These are phyloP conservation scores for Chaetomium fimeti DNA, from an alignment of 495 filamentous ascomycete genomes.

Conservation along the genomic window DNA sequence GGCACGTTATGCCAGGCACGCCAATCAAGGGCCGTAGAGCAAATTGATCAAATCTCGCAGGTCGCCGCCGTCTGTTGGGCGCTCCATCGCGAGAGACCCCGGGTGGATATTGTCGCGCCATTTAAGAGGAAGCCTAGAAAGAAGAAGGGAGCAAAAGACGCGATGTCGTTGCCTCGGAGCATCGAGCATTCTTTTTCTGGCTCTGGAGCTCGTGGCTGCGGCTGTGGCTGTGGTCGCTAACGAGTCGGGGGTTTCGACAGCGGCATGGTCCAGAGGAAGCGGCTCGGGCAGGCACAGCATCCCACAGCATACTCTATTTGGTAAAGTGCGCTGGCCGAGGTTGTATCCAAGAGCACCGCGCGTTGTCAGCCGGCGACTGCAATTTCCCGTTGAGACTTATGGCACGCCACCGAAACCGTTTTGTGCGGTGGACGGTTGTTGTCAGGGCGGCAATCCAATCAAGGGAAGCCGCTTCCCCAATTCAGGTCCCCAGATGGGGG, in stretches of 20 bases:
- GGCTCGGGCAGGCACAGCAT: slow-evolving; percentile 19
- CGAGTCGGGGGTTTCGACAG: not conserved
- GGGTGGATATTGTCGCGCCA: not conserved
- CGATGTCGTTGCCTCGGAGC: not conserved
- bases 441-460: slow-evolving; percentile 3
- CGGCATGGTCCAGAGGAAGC: not conserved
- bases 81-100: not conserved
- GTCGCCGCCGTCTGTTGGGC: slow-evolving; percentile 12
- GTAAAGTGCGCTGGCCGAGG: slow-evolving; percentile 3
- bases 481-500: not conserved
- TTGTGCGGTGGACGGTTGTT: slow-evolving; percentile 1
- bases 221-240: not conserved
- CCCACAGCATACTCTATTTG: slow-evolving; percentile 18
- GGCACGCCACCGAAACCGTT: not conserved
- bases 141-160: no score
- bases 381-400: slow-evolving; percentile 18
- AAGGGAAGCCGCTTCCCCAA: not conserved
- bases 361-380: not conserved
- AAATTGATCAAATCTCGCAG: slow-evolving; percentile 34
- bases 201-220: not conserved
- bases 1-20: slow-evolving; percentile 22
- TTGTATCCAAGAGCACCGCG: not conserved
- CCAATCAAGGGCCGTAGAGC: slow-evolving; percentile 21
- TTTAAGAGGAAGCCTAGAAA: not conserved
- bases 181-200: slow-evolving; percentile 1